Evolutionary conservation across 108 stramenopile species (phyloP).

Genomic region (Fistulifera pelliculosa): DNA sequence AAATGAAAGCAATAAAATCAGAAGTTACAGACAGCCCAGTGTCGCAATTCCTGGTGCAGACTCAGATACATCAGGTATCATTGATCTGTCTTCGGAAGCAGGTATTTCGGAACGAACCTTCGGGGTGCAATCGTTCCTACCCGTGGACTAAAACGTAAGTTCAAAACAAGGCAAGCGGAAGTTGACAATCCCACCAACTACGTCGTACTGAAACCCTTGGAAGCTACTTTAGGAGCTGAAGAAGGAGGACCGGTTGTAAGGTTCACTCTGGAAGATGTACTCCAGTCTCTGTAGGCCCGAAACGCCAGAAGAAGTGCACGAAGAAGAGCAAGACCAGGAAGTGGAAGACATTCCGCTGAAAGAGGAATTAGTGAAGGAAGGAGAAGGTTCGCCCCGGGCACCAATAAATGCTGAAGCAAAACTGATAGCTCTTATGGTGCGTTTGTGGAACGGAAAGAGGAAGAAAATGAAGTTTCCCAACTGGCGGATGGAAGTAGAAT

Average conservation of each 20-base stretch:
- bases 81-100: neutral
- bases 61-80: neutral
- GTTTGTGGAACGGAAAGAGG: neutral
- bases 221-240: neutral
- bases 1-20: constrained; percentile 36
- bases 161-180: neutral
- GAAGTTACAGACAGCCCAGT: constrained; percentile 32
- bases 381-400: too few species aligned
- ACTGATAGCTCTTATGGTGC: too few species aligned
- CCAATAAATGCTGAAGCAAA: too few species aligned
- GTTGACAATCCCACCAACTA: neutral
- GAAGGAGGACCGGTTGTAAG: constrained; percentile 1
- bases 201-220: neutral
- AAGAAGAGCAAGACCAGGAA: neutral
- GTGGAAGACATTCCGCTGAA: neutral
- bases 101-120: too few species aligned
- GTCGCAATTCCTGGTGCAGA: neutral
- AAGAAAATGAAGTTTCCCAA: neutral
- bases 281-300: neutral
- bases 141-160: neutral
- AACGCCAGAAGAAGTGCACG: neutral
- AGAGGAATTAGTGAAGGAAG: neutral
- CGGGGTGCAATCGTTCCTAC: neutral
- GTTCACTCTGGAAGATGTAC: constrained; percentile 4
- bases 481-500: neutral